Evolutionary conservation across 2,329 filamentous ascomycete species (phyloP), one percentile per base, ranked within the genome.

Genomic region (Blastomyces gilchristii): DNA sequence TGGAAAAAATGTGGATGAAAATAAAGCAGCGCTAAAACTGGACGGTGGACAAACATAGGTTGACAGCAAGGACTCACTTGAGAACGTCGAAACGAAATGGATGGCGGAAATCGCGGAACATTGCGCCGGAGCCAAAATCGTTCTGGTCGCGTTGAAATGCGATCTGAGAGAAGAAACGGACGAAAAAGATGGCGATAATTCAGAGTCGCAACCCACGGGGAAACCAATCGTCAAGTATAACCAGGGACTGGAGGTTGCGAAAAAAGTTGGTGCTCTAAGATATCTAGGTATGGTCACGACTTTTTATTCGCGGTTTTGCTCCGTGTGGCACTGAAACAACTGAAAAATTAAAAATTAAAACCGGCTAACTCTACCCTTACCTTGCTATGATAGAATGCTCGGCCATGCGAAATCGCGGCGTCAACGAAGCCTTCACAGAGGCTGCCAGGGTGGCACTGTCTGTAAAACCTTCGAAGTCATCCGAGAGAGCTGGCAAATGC

Each of bases 41-140:
- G 6, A 12, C 12, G 11, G n/a, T 18, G 34, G 18, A 50, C 37
- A 47, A 22, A 39, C n/a, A 67, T 65, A 85, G 83, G 83, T 97
- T 74, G 94, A 99, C 78, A 96, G 90, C 74, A 91, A 89, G 69
- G 92, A 97, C 76, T 97, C 92, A 2, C 85, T 99, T 65, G 94
- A 99, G 77, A 99, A 99, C 83, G 91, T 99, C 65, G 91, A 96
- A 76, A 93, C 90, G 70, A 99, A 99, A 79, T 99, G 94, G 94
- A 90, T 97, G 5, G 89, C 90, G 66, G 94, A 99, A 78, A 99
- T 99, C 68, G 90, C 92, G 66, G 94, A 99, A 78, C 97, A 99
- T 79, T 97, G 94, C 78, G 91, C 91, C 1, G 90, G 89, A 64
- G 94, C 97, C 67, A 96, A 95, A 77, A 85, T 99, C 56, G 94